Evolutionary conservation across 306 rosid genomes (phyloP), one percentile per base, ranked within the genome.

Genomic region (Begonia masoniana): DNA sequence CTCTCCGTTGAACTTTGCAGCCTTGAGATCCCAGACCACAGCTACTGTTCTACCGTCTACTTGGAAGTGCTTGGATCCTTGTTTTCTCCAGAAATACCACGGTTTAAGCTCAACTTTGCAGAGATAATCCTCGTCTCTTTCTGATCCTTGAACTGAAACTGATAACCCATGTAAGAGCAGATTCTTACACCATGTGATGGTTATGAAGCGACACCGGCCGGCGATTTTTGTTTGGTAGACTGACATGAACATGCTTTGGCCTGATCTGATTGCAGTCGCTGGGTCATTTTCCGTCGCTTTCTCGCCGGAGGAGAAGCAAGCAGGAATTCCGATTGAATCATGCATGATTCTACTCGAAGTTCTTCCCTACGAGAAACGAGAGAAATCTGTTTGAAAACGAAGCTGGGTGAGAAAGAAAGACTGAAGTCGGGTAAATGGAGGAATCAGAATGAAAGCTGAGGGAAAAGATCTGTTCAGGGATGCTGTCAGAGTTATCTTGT

Each of bases 21-120:
- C 76, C 52, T 76, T 82, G 4, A 89, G 82, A 74, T 89, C 95
- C 97, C 97, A 89, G 47, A 74, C 83, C 12, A 89, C 66, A 47
- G 72, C 77, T 10, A 89, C 82, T n/a, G 65, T 41, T 58, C 57
- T 77, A 0, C 85, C 87, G 26, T 89, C 94, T 2, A 85, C 73
- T 11, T 42, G 56, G 63, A 89, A 78, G 2, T 80, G 74, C 68
- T 82, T 89, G 12, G 93, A 78, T 13, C 97, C 97, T 58, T 81
- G 84, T 65, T 82, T 89, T 57, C 86, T 83, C 95, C 95, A 85
- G 54, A 89, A 89, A 68, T 80, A 76, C 97, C 97, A 89, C 15
- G 97, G 94, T 19, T 89, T 89, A 24, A 89, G 81, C 83, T 89
- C 94, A 17, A 89, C 74, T 71, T 82, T 89, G 75, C 95, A 85